Percentiles rank a stretch among this genome's conserved stretches.
Conservation (phyloP, 257 asterid species). For the Ilex aquifolium region DNA sequence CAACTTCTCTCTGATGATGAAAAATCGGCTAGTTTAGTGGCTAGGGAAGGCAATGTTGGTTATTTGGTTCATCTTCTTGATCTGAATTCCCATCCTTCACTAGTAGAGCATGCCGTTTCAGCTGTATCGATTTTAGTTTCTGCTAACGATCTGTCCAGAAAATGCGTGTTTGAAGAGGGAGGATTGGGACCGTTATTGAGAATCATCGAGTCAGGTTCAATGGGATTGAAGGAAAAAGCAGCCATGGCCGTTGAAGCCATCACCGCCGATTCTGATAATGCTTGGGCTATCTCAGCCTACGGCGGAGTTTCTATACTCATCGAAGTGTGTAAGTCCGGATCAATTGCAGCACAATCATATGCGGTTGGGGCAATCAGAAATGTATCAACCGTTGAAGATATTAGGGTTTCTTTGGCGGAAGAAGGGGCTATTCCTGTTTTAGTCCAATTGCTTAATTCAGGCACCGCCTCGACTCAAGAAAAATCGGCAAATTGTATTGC, state of each 20-base stretch:
- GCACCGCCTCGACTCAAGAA: constrained; percentile 49
- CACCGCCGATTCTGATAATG: constrained; percentile 70
- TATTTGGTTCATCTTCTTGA: constrained; percentile 61
- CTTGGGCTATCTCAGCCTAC: constrained; percentile 89
- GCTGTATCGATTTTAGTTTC: constrained; percentile 65
- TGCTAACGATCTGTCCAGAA: constrained; percentile 49
- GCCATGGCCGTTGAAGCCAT: constrained; percentile 72
- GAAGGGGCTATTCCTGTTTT: constrained; percentile 78
- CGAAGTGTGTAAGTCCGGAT: constrained; percentile 75
- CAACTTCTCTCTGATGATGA: constrained; percentile 56
- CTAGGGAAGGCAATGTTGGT: constrained; percentile 49
- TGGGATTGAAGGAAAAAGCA: constrained; percentile 69
- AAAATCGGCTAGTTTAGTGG: constrained; percentile 51
- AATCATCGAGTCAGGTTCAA: constrained; percentile 50
- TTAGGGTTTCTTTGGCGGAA: constrained; percentile 58
- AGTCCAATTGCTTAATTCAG: constrained; percentile 57
- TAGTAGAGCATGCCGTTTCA: constrained; percentile 58
- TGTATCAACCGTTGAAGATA: constrained; percentile 57
- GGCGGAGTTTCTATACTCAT: constrained; percentile 64
- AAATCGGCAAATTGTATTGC: constrained; percentile 75
- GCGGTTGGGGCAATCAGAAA: constrained; percentile 74
- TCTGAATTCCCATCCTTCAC: constrained; percentile 26
- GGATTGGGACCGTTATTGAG: constrained; percentile 80
- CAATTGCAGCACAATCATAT: constrained; percentile 55
- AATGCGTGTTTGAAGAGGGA: constrained; percentile 81